phyloP scores from a whole-genome alignment of 257 asterid species.

The Cordia subcordata region DNA sequence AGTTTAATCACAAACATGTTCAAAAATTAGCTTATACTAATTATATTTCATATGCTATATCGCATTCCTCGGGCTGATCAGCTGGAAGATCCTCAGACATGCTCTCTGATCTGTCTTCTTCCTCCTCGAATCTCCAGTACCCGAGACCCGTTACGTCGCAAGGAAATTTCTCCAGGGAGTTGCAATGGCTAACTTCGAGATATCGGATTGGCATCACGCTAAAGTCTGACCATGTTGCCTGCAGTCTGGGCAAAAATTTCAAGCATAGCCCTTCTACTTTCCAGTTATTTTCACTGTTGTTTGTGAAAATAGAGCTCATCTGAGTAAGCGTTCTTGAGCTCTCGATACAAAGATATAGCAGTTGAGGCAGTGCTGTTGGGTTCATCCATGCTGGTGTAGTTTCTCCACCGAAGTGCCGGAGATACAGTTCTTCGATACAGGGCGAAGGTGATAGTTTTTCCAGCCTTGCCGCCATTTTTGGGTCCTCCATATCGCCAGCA shows the following conservation, averaged over 20 bases:
- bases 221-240: slow-evolving; percentile 11
- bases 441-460: slow-evolving; percentile 13
- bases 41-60: not conserved
- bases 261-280: slow-evolving; percentile 23
- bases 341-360: slow-evolving; percentile 31
- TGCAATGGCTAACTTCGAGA: slow-evolving; percentile 23
- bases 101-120: not conserved
- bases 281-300: slow-evolving; percentile 7
- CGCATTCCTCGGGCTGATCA: slow-evolving; percentile 1
- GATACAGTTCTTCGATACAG: slow-evolving; percentile 15
- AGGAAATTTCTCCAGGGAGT: slow-evolving; percentile 5
- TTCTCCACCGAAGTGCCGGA: slow-evolving; percentile 19
- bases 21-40: not conserved
- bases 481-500: slow-evolving; percentile 17
- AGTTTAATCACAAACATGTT: too few species aligned
- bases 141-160: slow-evolving; percentile 10
- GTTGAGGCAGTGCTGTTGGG: slow-evolving; percentile 18
- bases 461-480: slow-evolving; percentile 10
- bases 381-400: slow-evolving; percentile 25
- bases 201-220: slow-evolving; percentile 13
- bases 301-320: slow-evolving; percentile 12
- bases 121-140: slow-evolving; percentile 13
- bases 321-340: slow-evolving; percentile 12
- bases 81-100: slow-evolving; percentile 1
- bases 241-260: slow-evolving; percentile 21